Conservation (phyloP, 2,329 filamentous ascomycete species). For the Hysterium pulicare region DNA sequence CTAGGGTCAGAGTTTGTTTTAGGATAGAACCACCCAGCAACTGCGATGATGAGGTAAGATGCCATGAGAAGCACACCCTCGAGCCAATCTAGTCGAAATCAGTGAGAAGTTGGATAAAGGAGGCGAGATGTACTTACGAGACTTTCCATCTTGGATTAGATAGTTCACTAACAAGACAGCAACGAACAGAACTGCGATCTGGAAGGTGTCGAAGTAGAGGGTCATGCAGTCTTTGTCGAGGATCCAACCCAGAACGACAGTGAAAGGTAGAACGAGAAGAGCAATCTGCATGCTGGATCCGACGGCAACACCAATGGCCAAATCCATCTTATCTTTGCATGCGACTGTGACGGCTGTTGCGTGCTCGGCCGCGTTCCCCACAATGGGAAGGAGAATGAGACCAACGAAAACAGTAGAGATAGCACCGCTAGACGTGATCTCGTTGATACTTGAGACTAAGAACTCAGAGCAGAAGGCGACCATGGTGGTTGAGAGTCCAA, state of each 20-base stretch:
- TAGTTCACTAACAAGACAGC: conserved; percentile 58
- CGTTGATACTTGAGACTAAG: conserved; percentile 59
- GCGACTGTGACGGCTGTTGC: conserved; percentile 61
- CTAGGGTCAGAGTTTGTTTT: conserved; percentile 9
- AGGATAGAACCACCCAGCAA: conserved; percentile 55
- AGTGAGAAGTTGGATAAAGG: conserved; percentile 8
- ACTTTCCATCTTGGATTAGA: conserved; percentile 59
- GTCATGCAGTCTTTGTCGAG: conserved; percentile 62
- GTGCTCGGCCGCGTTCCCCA: conserved; percentile 65
- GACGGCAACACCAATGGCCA: conserved; percentile 65
- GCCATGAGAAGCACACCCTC: conserved; percentile 60
- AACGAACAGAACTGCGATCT: conserved; percentile 66
- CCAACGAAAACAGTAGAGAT: conserved; percentile 62
- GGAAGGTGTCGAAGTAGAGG: conserved; percentile 82
- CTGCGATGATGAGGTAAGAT: conserved; percentile 60
- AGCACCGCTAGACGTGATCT: conserved; percentile 46
- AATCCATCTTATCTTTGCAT: conserved; percentile 66
- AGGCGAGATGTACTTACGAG: conserved; percentile 33
- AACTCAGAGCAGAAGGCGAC: conserved; percentile 74
- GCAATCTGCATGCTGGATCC: conserved; percentile 65
- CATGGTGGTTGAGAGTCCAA: conserved; percentile 69
- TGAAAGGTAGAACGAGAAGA: conserved; percentile 58
- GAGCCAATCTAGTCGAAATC: conserved; percentile 48
- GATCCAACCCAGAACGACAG: conserved; percentile 61
- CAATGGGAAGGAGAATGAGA: conserved; percentile 62